phyloP scores from a whole-genome alignment of 768 basidiomycete genomes.

The Lactarius trivialis region DNA sequence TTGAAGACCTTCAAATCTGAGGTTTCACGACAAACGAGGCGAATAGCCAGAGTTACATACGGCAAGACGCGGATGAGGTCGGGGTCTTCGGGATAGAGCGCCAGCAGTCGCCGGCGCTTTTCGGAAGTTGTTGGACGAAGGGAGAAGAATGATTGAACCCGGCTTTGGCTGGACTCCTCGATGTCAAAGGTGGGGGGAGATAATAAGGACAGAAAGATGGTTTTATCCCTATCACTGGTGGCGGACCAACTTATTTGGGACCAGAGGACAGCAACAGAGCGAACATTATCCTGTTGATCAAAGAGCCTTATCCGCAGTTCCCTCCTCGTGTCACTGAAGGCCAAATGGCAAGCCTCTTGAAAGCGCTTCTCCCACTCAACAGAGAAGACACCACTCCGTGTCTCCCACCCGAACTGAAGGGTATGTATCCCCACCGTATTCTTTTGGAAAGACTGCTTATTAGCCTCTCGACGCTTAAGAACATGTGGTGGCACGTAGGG shows the following conservation, averaged over 20 bases:
- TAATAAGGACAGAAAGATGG: conserved; percentile 39
- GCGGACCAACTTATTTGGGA: conserved; percentile 39
- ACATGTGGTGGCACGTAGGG: conserved; percentile 17
- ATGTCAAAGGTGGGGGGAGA: conserved; percentile 38
- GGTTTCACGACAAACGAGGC: conserved; percentile 39
- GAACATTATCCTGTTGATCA: conserved; percentile 22
- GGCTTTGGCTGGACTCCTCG: background rate
- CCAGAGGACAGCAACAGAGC: conserved; percentile 40
- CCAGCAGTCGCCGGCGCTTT: conserved; percentile 31
- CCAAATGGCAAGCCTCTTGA: conserved; percentile 28
- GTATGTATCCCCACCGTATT: conserved; percentile 30
- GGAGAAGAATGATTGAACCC: background rate
- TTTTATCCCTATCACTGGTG: conserved; percentile 29
- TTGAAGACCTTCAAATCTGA: conserved; percentile 36
- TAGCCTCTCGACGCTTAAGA: conserved; percentile 1
- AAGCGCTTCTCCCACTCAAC: conserved; percentile 46
- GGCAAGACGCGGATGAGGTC: conserved; percentile 41
- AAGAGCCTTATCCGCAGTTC: conserved; percentile 40
- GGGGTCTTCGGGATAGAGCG: conserved; percentile 28
- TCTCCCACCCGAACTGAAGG: conserved; percentile 58
- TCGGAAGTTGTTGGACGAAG: conserved; percentile 23
- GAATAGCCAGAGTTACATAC: conserved; percentile 46
- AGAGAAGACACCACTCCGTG: conserved; percentile 52
- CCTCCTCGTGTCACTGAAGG: conserved; percentile 38
- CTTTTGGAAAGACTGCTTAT: conserved; percentile 26